Base-by-base conservation (phyloP, 768 basidiomycete species). In the Crepidotus variabilis region DNA sequence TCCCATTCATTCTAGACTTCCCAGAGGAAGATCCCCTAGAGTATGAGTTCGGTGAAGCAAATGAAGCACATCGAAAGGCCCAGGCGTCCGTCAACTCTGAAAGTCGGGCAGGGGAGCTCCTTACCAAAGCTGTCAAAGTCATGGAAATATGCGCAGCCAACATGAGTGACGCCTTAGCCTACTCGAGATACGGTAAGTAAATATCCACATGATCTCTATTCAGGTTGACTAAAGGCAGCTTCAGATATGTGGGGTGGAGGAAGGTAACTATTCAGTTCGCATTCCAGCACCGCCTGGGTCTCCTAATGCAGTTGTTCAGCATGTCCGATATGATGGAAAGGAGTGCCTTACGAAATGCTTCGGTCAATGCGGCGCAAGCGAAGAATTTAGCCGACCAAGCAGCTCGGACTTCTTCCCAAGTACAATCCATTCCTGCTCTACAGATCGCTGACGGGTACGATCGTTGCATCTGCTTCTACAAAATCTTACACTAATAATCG, bases 11-110 rank as follows among this genome's bases (percentile, higher is more conserved):
- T 54, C 49, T 53, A 75, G 78, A 70, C 18, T 80, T 75, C 57
- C 77, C 77, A 32, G 77, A 77, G 57, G 77, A 78, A 47, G 77
- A 78, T 57, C 66, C 63, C 21, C 65, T 78, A n/a, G 75, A 78
- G 60, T 67, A 74, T 47, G 65, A 74, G 36, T 61, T 77, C 16
- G 60, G 66, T 16, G 64, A 61, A 23, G 72, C 72, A 0, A 67
- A 73, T 28, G 62, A 52, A 22, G 58, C 62, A 9, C 69, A 78
- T 58, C 71, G 74, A 39, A 59, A 72, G 56, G 64, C 75, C 16
- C 76, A 78, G 54, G 63, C 59, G 20, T 59, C 57, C 4, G 55
- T 78, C 6, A 75, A 75, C 47, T 57, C 63, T n/a, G 75, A 78
- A 63, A 75, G 71, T 45, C 72, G 72, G 34, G 76, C 73, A 6